Evolutionary conservation across 768 basidiomycete genomes (phyloP).

Genomic region (Fomitopsis pulvina): DNA sequence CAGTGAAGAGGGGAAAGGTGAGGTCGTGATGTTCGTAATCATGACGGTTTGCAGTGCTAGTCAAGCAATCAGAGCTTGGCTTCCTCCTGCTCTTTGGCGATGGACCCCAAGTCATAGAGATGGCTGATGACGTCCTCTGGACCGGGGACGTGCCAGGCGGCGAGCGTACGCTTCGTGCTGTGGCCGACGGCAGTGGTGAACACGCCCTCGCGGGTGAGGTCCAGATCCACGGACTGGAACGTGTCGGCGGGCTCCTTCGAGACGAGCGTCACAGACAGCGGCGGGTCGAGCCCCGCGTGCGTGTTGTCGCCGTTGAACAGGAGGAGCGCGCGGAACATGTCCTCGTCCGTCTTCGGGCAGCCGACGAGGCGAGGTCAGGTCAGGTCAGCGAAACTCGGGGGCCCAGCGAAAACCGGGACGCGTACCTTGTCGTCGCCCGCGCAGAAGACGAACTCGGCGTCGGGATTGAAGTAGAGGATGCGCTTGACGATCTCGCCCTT

Average conservation of each 20-base stretch:
- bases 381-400: neutral
- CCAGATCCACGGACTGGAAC: constrained; percentile 49
- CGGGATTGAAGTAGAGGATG: constrained; percentile 87
- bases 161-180: constrained; percentile 82
- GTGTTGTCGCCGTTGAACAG: constrained; percentile 37
- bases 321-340: constrained; percentile 93
- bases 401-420: neutral
- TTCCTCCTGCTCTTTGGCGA: constrained; percentile 1
- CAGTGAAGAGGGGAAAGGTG: neutral
- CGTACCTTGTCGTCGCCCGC: constrained; percentile 94
- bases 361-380: constrained; percentile 1
- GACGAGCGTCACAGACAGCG: constrained; percentile 41
- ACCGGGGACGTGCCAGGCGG: constrained; percentile 87
- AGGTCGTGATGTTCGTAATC: neutral
- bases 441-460: constrained; percentile 94
- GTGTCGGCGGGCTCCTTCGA: constrained; percentile 22
- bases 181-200: constrained; percentile 96
- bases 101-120: constrained; percentile 35
- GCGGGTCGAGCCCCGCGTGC: constrained; percentile 40
- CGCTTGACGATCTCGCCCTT: constrained; percentile 99
- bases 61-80: constrained; percentile 15
- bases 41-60: neutral
- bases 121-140: constrained; percentile 77
- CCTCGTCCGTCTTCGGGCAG: constrained; percentile 95
- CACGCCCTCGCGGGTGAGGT: constrained; percentile 59